Evolutionary conservation across 306 rosid genomes (phyloP).

Genomic region (Rubus parviflorus): DNA sequence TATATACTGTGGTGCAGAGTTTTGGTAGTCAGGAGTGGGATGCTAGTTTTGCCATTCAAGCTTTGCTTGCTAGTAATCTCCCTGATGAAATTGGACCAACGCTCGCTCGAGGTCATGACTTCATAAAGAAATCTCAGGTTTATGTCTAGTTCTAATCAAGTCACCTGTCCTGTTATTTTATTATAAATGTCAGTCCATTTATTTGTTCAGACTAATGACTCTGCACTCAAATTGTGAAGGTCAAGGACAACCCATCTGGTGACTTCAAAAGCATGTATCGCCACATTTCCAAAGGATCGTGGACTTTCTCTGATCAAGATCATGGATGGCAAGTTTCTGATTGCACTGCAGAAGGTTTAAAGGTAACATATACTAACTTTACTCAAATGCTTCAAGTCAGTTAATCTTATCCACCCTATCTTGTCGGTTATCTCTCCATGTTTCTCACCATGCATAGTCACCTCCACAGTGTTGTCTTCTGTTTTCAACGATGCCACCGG

Average conservation of each 20-base stretch:
- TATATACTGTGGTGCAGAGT: conserved; percentile 31
- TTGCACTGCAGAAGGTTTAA: conserved; percentile 73
- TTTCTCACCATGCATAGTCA: neutral
- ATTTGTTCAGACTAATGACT: neutral
- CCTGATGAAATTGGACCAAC: conserved; percentile 46
- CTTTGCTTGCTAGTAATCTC: conserved; percentile 57
- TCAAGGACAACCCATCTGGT: conserved; percentile 60
- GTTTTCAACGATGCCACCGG: conserved; percentile 54
- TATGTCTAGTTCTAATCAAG: no score
- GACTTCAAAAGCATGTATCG: conserved; percentile 62
- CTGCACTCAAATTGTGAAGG: conserved; percentile 28
- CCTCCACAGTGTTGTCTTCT: conserved; percentile 57
- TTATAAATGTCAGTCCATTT: neutral
- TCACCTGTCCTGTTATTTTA: neutral
- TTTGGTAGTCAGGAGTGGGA: conserved; percentile 81
- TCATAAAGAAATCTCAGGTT: conserved; percentile 70
- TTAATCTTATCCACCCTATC: neutral
- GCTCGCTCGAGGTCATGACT: conserved; percentile 58
- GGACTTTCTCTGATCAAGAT: conserved; percentile 81
- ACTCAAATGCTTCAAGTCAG: neutral
- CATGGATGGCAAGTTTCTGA: conserved; percentile 86
- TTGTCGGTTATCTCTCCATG: neutral
- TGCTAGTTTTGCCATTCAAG: conserved; percentile 59
- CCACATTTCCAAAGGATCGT: conserved; percentile 72
- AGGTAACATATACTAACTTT: conserved; percentile 35